These are phyloP conservation scores for Protomyces inouyei DNA, from an alignment of 1,139 yeast species.

Conservation along the genomic window DNA sequence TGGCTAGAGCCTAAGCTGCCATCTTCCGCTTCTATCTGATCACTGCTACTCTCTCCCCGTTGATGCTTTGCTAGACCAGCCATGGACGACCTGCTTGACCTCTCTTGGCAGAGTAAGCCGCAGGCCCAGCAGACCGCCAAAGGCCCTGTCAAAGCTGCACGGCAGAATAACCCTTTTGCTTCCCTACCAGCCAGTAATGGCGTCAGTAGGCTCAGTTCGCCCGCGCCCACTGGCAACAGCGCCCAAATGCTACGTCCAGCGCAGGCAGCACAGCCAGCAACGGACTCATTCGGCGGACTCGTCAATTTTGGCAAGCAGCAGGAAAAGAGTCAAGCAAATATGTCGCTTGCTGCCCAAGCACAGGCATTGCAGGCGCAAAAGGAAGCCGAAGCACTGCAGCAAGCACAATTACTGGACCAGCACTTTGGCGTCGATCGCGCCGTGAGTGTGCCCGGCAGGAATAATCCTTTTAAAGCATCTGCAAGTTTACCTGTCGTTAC, in stretches of 20 bases:
- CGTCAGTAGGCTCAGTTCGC: neutral
- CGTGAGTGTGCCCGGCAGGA: neutral
- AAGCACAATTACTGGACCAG: neutral
- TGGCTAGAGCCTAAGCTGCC: too few relatives aligned
- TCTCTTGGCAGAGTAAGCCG: neutral
- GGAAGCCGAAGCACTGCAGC: neutral
- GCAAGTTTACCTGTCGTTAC: neutral
- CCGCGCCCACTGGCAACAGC: neutral
- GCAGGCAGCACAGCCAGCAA: neutral
- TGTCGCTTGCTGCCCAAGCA: neutral
- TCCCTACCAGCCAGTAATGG: neutral
- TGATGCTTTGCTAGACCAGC: neutral
- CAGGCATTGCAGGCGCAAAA: conserved; percentile 12
- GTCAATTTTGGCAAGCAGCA: conserved; percentile 6
- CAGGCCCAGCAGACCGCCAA: neutral
- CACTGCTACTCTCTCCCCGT: neutral
- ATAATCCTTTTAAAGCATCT: neutral
- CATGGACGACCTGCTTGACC: conserved; percentile 1
- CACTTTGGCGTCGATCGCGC: neutral
- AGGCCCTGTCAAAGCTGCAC: neutral
- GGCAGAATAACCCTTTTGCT: neutral
- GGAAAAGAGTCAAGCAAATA: conserved; percentile 1
- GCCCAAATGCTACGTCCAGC: neutral
- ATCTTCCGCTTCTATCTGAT: neutral
- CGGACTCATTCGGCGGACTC: conserved; percentile 14